Evolutionary conservation across 257 asterid genomes (phyloP), one percentile per base, ranked within the genome.

Genomic region (Solanum paucissectum): DNA sequence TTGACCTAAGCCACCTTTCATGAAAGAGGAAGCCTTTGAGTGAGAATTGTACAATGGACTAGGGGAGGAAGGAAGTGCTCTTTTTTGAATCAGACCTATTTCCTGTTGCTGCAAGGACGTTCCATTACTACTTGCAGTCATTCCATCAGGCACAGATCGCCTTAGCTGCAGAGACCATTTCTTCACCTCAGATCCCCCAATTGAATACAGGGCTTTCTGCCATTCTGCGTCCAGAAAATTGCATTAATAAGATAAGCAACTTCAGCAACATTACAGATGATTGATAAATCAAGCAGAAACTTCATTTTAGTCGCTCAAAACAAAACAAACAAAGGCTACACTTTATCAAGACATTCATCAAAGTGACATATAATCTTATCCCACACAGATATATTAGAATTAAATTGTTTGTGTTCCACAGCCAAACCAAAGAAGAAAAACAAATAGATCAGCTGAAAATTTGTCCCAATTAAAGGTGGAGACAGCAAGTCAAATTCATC

Each of bases 111-210:
- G 99, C 91, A 95, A 88, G 23, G 98, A 91, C 75, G 92, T 92
- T 38, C 99, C 98, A 77, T 96, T 97, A 94, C 97, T 97, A 87
- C 94, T 92, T 25, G 98, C 92, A 49, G 98, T 89, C 87, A 95
- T 89, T 87, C 98, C 99, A 88, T 97, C 99, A 36, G 99, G 98
- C 81, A 94, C 87, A 62, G 98, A 92, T 85, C 98, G 93, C 73
- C 99, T 90, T 84, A 97, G 95, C 94, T 97, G 99, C 91, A 97
- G 91, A 49, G 99, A 93, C 99, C 99, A 97, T 91, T 97, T 97
- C 89, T 95, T 95, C 88, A 97, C 97, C 90, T 97, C 99, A 2
- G 99, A 92, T 87, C 99, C 99, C 86, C 99, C 98, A 88, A 96
- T 92, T 46, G 99, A 90, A 88, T 95, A 97, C 84, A 97, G 91